Percentiles rank a stretch among this genome's conserved stretches.
Conservation (phyloP, 371 early-diverging fungal species). For the Funneliformis caledonium region DNA sequence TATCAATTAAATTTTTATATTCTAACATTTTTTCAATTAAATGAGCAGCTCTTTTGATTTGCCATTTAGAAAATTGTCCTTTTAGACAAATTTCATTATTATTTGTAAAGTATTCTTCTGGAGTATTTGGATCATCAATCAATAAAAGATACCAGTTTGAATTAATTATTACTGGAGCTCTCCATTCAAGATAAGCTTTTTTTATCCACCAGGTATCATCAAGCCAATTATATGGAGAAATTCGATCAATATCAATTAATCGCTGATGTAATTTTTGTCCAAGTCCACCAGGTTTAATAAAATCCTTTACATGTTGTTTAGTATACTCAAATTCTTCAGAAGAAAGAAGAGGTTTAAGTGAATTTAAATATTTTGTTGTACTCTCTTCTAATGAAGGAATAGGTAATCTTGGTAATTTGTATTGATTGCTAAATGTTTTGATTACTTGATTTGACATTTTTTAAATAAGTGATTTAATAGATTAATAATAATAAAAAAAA, state of each 20-base stretch:
- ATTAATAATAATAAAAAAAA: too few species aligned
- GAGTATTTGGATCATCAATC: constrained; percentile 72
- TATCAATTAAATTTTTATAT: constrained; percentile 72
- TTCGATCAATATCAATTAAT: constrained; percentile 58
- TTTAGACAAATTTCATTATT: constrained; percentile 44
- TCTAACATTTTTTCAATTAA: constrained; percentile 72
- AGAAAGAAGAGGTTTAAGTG: constrained; percentile 55
- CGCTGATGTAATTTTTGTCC: constrained; percentile 62
- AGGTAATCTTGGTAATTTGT: constrained; percentile 58
- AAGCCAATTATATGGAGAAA: constrained; percentile 82
- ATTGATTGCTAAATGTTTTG: constrained; percentile 46
- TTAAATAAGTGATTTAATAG: too few species aligned
- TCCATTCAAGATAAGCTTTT: constrained; percentile 88
- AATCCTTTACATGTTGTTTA: constrained; percentile 49
- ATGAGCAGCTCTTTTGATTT: constrained; percentile 85
- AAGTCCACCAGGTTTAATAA: constrained; percentile 54
- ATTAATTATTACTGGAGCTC: constrained; percentile 86
- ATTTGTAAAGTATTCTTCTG: constrained; percentile 43
- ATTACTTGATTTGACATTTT: neutral
- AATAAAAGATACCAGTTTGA: constrained; percentile 87
- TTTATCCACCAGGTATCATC: constrained; percentile 91
- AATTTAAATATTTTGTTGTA: constrained; percentile 51
- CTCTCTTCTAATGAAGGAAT: constrained; percentile 62
- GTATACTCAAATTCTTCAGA: constrained; percentile 49
- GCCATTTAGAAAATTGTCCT: constrained; percentile 74